Percentiles rank a stretch among this genome's conserved stretches.
phyloP scores from a whole-genome alignment of 2,329 filamentous ascomycete genomes.

The Aspergillus amoenus region DNA sequence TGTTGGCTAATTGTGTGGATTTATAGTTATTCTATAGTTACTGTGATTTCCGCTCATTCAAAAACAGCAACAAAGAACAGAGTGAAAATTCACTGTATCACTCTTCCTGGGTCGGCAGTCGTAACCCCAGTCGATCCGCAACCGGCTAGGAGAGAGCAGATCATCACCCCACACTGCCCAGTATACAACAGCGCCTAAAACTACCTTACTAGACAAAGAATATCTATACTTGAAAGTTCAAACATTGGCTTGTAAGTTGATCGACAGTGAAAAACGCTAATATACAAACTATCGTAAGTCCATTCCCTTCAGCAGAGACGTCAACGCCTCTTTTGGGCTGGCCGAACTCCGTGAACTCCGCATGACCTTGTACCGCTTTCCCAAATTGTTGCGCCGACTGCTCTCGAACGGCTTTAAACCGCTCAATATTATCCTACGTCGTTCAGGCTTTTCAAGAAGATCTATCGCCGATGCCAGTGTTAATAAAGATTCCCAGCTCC shows the following conservation, averaged over 20 bases:
- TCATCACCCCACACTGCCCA: no score
- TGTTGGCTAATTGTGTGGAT: not conserved
- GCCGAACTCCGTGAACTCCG: constrained; percentile 44
- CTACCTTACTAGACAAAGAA: no score
- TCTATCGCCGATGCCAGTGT: constrained; percentile 48
- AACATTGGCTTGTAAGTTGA: not conserved
- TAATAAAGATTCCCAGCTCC: constrained; percentile 47
- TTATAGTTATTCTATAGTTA: not conserved
- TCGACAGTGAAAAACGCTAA: not conserved
- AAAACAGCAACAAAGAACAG: no score
- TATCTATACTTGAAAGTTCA: no score
- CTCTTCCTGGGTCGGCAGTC: no score
- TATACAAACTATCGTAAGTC: constrained; percentile 10
- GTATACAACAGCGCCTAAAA: no score
- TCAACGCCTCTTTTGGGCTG: constrained; percentile 25
- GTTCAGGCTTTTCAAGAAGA: constrained; percentile 41
- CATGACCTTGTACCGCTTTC: constrained; percentile 35
- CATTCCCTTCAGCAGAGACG: constrained; percentile 34
- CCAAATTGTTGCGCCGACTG: constrained; percentile 35
- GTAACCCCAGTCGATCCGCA: not conserved
- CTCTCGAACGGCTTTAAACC: constrained; percentile 28
- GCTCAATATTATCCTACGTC: constrained; percentile 27
- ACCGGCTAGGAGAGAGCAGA: not conserved
- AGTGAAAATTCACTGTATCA: no score
- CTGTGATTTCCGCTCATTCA: no score